phyloP scores from a whole-genome alignment of 768 basidiomycete genomes.

The Asterophora parasitica region DNA sequence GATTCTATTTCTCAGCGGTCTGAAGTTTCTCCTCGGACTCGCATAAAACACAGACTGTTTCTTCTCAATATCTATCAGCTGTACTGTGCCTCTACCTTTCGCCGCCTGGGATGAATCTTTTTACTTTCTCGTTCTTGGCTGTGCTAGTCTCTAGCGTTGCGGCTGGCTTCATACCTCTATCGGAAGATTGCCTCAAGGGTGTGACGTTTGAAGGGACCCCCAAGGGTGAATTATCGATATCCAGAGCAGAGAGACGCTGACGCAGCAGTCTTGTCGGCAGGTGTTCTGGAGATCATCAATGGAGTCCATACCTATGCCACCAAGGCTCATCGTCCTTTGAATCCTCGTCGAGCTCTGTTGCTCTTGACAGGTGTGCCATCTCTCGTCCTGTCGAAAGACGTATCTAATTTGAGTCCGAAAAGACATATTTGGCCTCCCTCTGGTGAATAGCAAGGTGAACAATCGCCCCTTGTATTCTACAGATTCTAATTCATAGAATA shows the following conservation, averaged over 20 bases:
- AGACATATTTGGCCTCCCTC: constrained; percentile 16
- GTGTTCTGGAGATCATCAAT: constrained; percentile 11
- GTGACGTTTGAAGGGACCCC: constrained; percentile 15
- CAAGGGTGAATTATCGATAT: constrained; percentile 9
- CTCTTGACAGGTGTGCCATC: constrained; percentile 10
- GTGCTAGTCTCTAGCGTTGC: not conserved
- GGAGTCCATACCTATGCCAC: constrained; percentile 14
- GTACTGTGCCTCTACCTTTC: not conserved
- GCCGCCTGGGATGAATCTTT: constrained; percentile 3
- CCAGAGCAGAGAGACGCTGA: no score
- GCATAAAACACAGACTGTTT: not conserved
- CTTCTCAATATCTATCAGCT: not conserved
- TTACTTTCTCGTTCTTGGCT: constrained; percentile 5
- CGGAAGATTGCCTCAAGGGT: constrained; percentile 14
- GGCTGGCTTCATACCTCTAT: constrained; percentile 10
- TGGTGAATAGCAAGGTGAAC: constrained; percentile 16
- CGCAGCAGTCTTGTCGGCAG: no score
- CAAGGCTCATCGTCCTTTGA: constrained; percentile 6
- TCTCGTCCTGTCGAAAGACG: not conserved
- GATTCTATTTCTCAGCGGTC: not conserved
- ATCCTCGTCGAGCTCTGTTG: constrained; percentile 10
- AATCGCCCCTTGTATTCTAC: not conserved
- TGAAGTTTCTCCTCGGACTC: no score
- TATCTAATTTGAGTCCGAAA: not conserved
- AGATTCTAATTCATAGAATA: not conserved